These are phyloP conservation scores for Jackrogersella multiformis DNA, from an alignment of 495 filamentous ascomycete species.

Conservation along the genomic window DNA sequence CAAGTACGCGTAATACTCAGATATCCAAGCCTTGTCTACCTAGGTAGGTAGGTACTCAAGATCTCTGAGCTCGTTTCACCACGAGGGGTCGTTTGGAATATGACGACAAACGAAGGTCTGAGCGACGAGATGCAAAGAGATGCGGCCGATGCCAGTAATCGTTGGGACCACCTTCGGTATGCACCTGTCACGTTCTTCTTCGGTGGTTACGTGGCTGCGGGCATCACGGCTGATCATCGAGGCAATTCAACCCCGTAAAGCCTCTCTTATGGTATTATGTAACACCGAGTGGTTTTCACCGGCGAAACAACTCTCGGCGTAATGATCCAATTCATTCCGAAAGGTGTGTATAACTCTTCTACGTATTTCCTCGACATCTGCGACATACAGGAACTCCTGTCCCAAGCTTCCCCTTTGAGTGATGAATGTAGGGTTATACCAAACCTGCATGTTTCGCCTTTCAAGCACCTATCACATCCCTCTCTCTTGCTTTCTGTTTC, in stretches of 20 bases:
- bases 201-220: not conserved
- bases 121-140: constrained; percentile 7
- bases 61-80: constrained; percentile 31
- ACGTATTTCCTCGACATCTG: no score
- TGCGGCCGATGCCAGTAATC: constrained; percentile 5
- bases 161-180: not conserved
- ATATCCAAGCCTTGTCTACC: constrained; percentile 10
- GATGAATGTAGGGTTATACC: no score
- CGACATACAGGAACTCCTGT: no score
- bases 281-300: not conserved
- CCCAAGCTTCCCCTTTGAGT: no score
- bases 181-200: not conserved
- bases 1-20: no score
- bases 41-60: no score
- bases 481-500: no score
- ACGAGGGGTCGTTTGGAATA: constrained; percentile 5
- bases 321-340: no score
- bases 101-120: constrained; percentile 16
- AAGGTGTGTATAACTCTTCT: no score
- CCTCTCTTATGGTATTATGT: not conserved
- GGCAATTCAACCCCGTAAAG: not conserved
- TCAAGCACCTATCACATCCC: no score
- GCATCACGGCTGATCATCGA: not conserved
- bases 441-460: no score
- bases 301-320: not conserved